Evolutionary conservation across 345 rosid species (phyloP).

Genomic region (Odontarrhena argentea): DNA sequence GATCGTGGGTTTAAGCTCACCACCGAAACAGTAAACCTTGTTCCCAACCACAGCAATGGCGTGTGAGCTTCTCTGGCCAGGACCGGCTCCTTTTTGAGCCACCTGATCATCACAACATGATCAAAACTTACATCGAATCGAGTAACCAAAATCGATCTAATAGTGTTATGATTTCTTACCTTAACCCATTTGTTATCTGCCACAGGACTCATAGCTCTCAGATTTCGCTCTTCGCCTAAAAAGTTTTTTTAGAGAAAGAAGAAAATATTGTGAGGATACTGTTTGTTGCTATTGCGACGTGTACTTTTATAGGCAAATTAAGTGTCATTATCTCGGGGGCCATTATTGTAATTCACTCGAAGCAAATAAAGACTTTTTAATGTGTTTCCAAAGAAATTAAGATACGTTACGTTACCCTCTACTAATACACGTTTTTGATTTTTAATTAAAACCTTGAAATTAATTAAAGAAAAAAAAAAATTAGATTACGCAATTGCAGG

Average conservation of each 20-base stretch:
- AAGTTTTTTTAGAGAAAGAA: neutral
- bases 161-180: constrained; percentile 10
- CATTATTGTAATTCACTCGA: neutral
- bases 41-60: constrained; percentile 37
- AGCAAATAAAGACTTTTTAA: neutral
- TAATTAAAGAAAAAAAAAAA: neutral
- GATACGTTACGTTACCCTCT: constrained; percentile 35
- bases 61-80: constrained; percentile 45
- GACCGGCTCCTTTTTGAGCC: constrained; percentile 35
- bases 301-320: constrained; percentile 15
- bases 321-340: neutral
- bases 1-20: constrained; percentile 43
- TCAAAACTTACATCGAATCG: neutral
- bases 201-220: constrained; percentile 25
- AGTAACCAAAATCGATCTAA: neutral
- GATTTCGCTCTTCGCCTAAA: neutral
- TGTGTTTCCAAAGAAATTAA: neutral
- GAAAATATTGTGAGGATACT: neutral
- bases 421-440: too few species aligned
- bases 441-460: too few species aligned
- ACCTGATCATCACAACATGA: constrained; percentile 14
- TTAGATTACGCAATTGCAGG: neutral
- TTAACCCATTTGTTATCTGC: constrained; percentile 32
- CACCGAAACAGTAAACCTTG: constrained; percentile 43
- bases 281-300: neutral